Percentiles rank a stretch among this genome's conserved stretches.
These are phyloP conservation scores for Agaricus subrufescens DNA, from an alignment of 768 basidiomycete genomes.

Conservation along the genomic window DNA sequence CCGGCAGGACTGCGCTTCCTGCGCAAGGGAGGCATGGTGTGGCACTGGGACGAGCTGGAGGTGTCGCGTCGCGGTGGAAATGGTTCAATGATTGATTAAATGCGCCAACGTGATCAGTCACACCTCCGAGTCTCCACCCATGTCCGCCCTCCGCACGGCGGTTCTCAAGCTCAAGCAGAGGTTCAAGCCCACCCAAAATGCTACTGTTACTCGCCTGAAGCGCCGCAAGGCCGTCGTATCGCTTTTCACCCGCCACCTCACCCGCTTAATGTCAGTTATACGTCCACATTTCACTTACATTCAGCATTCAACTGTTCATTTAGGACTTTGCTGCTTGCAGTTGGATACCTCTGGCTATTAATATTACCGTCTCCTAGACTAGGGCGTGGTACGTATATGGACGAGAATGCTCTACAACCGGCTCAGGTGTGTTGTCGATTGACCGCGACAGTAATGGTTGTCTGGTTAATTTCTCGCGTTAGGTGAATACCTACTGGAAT, in stretches of 20 bases:
- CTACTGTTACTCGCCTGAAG: conserved; percentile 38
- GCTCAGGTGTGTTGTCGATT: conserved; percentile 57
- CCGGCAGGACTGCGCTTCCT: conserved; percentile 43
- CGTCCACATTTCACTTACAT: neutral
- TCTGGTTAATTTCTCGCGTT: neutral
- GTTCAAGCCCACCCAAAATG: conserved; percentile 17
- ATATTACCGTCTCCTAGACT: conserved; percentile 64
- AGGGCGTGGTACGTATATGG: conserved; percentile 72
- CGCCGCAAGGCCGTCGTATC: conserved; percentile 35
- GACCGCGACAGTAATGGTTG: neutral
- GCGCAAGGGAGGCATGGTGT: conserved; percentile 54
- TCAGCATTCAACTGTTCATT: conserved; percentile 1
- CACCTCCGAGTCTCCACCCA: neutral
- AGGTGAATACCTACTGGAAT: conserved; percentile 91
- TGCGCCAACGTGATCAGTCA: neutral
- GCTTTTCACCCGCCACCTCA: conserved; percentile 29
- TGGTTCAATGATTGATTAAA: conserved; percentile 9
- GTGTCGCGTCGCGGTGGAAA: conserved; percentile 8
- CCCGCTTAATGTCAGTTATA: conserved; percentile 28
- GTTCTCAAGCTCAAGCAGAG: conserved; percentile 18
- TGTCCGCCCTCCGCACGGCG: conserved; percentile 4
- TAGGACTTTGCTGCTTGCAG: conserved; percentile 54
- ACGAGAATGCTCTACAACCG: conserved; percentile 95
- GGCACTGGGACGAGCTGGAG: conserved; percentile 7
- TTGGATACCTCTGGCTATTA: conserved; percentile 83